Evolutionary conservation across 73 alveolate genomes (phyloP).

Genomic region (Effrenium voratum): DNA sequence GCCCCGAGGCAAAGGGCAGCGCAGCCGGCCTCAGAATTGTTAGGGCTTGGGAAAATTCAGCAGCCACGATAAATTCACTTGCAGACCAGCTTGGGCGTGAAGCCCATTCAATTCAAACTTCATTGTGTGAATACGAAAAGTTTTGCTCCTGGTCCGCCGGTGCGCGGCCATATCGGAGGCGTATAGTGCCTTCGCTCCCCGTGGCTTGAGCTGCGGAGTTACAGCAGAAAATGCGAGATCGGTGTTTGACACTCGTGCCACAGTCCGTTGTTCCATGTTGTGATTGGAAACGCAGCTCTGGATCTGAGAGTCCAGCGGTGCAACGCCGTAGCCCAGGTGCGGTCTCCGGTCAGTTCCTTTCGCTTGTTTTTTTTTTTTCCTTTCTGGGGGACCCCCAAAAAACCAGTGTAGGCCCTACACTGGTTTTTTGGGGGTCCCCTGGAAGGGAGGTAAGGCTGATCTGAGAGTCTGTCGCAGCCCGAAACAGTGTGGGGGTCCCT

Average conservation of each 20-base stretch:
- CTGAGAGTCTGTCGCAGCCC: too few relatives aligned
- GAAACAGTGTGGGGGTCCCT: too few relatives aligned
- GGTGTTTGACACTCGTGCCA: not conserved
- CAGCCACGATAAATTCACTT: not conserved
- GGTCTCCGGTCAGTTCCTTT: too few relatives aligned
- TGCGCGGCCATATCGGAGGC: not conserved
- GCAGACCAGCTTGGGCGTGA: not conserved
- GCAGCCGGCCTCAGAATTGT: not conserved
- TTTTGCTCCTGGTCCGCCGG: not conserved
- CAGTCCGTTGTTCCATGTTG: not conserved
- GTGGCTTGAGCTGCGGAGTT: too few relatives aligned
- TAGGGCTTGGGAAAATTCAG: not conserved
- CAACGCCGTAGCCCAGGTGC: too few relatives aligned
- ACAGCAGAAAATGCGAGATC: not conserved
- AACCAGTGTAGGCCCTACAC: too few relatives aligned
- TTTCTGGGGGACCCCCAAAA: too few relatives aligned
- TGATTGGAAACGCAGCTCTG: not conserved
- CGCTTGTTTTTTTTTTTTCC: too few relatives aligned
- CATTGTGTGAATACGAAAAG: not conserved
- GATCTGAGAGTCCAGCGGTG: too few relatives aligned
- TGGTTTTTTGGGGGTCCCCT: too few relatives aligned
- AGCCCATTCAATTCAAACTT: not conserved
- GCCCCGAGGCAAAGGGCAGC: not conserved
- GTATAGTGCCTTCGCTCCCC: not conserved
- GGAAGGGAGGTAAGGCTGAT: too few relatives aligned